Base-by-base conservation (phyloP, 1,284 basidiomycete species). In the Heterobasidion parviporum region DNA sequence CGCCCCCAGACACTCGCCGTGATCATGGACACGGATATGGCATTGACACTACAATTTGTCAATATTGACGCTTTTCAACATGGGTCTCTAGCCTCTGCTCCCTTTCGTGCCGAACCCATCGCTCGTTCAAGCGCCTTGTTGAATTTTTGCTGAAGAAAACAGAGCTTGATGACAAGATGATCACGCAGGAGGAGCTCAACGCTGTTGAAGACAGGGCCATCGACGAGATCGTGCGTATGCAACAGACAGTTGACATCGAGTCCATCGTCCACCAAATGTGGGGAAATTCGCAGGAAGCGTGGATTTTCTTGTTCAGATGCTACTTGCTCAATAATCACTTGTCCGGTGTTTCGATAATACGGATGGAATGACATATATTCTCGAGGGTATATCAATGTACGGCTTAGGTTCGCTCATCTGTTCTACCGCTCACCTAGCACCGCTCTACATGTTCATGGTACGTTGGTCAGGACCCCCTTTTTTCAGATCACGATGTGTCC, bases 401-500 rank as follows among this genome's bases (percentile, higher is more conserved):
- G 48, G 50, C 51, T 53, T 57, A 52, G 51, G n/a, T 41, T 43
- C 38, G 12, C 14, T 16, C 7, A 46, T 60, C 34, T 26, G 18
- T 49, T 34, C 41, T 56, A 41, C 43, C 47, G 54, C 15, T 38
- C 58, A 54, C 59, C 45, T 54, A 71, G 71, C 71, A 5, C 69
- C 70, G 1, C 55, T 61, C 9, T 62, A 73, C 48, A 64, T 69
- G 66, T 69, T 75, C 63, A 75, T 73, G 72, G 68, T 72, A 57
- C 54, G 53, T 26, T 36, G 26, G 26, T 26, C 5, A 26, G 26
- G 5, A 26, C 26, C 3, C 2, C 18, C 2, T 26, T 3, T 26
- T 26, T 26, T 26, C n/a, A n/a, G 68, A 68, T 92, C 59, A 90
- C 87, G 8, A 79, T 91, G 68, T 87, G 82, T 61, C 80, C 85